These are phyloP conservation scores for Marsdenia floribunda DNA, from an alignment of 257 asterid genomes.

Conservation along the genomic window DNA sequence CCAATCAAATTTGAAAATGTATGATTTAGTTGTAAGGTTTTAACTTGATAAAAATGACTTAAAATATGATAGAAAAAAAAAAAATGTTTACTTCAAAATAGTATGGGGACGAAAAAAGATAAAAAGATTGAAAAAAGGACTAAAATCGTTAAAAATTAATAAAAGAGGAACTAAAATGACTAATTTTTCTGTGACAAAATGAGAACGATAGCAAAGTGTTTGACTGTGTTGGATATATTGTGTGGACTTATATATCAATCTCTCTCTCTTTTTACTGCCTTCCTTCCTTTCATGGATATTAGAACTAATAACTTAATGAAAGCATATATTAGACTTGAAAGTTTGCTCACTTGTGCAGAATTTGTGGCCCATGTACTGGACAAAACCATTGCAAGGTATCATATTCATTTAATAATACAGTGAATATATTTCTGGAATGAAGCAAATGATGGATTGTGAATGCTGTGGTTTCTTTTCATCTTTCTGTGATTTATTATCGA, in stretches of 20 bases:
- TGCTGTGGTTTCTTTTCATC: not conserved
- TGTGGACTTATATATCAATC: not conserved
- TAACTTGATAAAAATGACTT: no score
- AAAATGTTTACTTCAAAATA: no score
- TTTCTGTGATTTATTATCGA: no score
- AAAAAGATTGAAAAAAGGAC: no score
- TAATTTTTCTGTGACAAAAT: no score
- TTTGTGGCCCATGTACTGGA: constrained; percentile 71
- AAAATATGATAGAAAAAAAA: no score
- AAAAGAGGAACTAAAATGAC: no score
- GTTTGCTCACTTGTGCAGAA: constrained; percentile 45
- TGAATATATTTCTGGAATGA: not conserved
- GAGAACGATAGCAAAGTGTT: no score
- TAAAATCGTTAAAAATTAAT: no score
- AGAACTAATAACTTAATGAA: not conserved
- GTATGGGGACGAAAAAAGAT: no score
- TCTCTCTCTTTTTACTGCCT: not conserved
- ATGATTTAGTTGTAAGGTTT: no score
- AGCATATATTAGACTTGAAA: not conserved
- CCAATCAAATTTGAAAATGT: no score
- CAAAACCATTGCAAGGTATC: constrained; percentile 74
- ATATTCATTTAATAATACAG: constrained; percentile 8
- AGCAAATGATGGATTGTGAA: not conserved
- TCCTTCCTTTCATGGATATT: not conserved
- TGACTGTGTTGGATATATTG: not conserved